Evolutionary conservation across 1,139 yeast genomes (phyloP).

Genomic region (Lodderomyces orthopsilosis): DNA sequence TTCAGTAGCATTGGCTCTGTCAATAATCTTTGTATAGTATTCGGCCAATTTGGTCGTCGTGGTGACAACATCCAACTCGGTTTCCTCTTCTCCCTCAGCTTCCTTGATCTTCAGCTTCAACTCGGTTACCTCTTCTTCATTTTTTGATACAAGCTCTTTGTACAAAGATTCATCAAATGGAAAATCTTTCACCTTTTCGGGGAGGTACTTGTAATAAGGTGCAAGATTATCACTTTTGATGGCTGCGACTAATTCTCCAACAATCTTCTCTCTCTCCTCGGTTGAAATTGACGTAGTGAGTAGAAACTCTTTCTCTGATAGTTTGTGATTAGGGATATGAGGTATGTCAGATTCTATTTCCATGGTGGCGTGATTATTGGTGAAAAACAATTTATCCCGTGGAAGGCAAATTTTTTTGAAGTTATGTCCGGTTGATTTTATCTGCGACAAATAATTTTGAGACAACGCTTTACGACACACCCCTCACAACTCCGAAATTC

Average conservation of each 20-base stretch:
- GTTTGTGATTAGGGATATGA: constrained; percentile 73
- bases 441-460: too few species aligned
- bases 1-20: constrained; percentile 67
- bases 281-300: constrained; percentile 37
- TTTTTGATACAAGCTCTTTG: constrained; percentile 47
- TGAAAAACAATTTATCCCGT: neutral
- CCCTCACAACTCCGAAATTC: too few species aligned
- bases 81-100: constrained; percentile 86
- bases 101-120: constrained; percentile 64
- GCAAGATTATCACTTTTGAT: constrained; percentile 68
- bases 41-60: constrained; percentile 83
- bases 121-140: constrained; percentile 53
- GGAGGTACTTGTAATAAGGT: constrained; percentile 77
- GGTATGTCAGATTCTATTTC: constrained; percentile 48
- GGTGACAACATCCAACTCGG: constrained; percentile 77
- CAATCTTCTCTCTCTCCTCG: constrained; percentile 34
- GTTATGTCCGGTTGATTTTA: too few species aligned
- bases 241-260: constrained; percentile 46
- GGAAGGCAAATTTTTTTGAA: neutral
- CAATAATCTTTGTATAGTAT: constrained; percentile 83
- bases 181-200: constrained; percentile 45
- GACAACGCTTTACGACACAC: too few species aligned
- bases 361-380: constrained; percentile 21
- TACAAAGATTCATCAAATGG: constrained; percentile 62
- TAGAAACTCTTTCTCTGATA: constrained; percentile 75